Conservation (phyloP, 257 asterid species). For the Primulina tabacum region DNA sequence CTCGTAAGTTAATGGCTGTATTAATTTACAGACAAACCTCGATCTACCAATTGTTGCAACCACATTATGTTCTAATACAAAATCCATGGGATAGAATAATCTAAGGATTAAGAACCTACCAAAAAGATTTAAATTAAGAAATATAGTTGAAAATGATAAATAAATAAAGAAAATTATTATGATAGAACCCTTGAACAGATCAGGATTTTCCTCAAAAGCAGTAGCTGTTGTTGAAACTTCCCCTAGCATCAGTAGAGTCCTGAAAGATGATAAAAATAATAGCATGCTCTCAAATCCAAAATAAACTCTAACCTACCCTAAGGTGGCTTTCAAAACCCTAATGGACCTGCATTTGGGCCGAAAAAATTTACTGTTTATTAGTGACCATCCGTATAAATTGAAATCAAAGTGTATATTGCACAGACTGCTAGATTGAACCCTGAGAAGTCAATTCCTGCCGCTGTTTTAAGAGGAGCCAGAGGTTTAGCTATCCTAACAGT, state of each 20-base stretch:
- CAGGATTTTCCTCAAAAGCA: not conserved
- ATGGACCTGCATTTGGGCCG: not conserved
- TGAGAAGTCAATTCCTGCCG: slow-evolving; percentile 86
- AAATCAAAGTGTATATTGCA: slow-evolving; percentile 10
- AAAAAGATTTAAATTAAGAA: not conserved
- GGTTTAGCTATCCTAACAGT: slow-evolving; percentile 95
- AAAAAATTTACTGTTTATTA: not conserved
- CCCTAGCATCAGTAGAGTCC: not conserved
- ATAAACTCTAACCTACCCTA: not conserved
- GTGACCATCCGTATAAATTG: not conserved
- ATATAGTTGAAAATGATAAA: too few species aligned
- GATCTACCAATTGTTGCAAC: not conserved
- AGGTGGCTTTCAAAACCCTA: not conserved
- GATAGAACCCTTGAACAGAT: not conserved
- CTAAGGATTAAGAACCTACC: not conserved
- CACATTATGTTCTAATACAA: not conserved
- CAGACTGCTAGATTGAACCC: slow-evolving; percentile 95
- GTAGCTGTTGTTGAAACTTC: not conserved
- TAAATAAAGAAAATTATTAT: too few species aligned
- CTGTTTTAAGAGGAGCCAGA: slow-evolving; percentile 83
- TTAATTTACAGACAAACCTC: not conserved
- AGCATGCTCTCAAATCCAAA: not conserved
- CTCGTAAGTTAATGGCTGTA: not conserved
- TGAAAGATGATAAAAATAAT: too few species aligned
- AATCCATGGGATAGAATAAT: not conserved